Percentiles rank a stretch among this genome's conserved stretches.
These are phyloP conservation scores for Gracilaria vermiculophylla DNA, from an alignment of 23 red algal species.

Conservation along the genomic window DNA sequence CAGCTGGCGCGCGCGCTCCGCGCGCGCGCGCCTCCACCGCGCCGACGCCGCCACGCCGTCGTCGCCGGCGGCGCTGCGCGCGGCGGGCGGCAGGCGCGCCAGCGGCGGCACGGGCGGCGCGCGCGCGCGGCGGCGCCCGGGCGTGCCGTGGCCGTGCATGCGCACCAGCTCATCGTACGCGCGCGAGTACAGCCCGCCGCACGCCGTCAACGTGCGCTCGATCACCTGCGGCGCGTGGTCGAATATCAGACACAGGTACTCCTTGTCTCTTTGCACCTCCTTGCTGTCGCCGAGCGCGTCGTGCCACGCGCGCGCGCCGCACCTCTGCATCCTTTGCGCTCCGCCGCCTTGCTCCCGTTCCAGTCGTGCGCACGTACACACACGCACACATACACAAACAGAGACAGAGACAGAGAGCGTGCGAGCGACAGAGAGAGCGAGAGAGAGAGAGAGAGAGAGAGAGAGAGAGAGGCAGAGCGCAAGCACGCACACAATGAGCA, in stretches of 20 bases:
- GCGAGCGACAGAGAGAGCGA: too few relatives aligned
- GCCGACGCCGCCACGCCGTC: not conserved
- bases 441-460: too few relatives aligned
- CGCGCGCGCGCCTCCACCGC: not conserved
- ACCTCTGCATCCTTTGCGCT: not conserved
- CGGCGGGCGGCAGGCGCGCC: not conserved
- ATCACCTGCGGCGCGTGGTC: not conserved
- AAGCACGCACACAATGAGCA: too few relatives aligned
- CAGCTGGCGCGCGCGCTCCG: not conserved
- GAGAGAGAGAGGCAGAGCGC: too few relatives aligned
- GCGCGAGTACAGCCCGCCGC: not conserved
- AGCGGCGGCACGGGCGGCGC: not conserved
- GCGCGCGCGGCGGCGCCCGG: not conserved
- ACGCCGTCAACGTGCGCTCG: not conserved
- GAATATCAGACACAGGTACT: slow-evolving; percentile 16
- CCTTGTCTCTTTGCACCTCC: not conserved
- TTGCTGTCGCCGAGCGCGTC: too few relatives aligned
- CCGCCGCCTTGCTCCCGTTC: too few relatives aligned
- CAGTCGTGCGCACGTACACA: too few relatives aligned
- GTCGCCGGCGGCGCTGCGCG: not conserved
- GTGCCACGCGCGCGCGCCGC: not conserved
- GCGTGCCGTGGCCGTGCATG: slow-evolving; percentile 24
- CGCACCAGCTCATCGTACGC: slow-evolving; percentile 34
- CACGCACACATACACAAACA: too few relatives aligned
- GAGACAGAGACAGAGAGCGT: too few relatives aligned